Evolutionary conservation across 2,329 filamentous ascomycete species (phyloP), one percentile per base, ranked within the genome.

Genomic region (Zalaria sp.): DNA sequence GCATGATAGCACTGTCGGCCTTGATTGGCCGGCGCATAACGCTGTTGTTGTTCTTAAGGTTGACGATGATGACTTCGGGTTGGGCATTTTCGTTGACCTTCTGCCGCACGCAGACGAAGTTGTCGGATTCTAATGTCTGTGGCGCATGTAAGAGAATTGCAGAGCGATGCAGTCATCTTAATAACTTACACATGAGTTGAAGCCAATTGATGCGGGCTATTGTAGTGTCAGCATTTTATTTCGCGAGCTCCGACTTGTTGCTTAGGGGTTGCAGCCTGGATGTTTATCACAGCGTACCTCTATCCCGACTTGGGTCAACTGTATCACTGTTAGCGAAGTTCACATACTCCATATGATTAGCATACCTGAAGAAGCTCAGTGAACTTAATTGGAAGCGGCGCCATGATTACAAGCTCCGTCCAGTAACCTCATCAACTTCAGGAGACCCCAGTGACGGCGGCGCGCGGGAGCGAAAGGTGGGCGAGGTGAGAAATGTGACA

Each of bases 1-100:
- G 91, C 91, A 98, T 96, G 62, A 98, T 94, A 56, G 93, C 91
- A 77, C 88, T 96, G 69, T 98, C 91, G 58, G 91, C 91, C 72
- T 94, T 96, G 72, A 98, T 98, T 38, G 89, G 86, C 60, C 89
- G 79, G 57, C 84, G 82, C 54, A 86, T 91, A 62, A 95, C 79
- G 71, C 91, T 89, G 77, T 94, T 95, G 69, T 80, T 80, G 68
- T 95, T 93, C 68, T 96, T 95, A 60, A 98, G 81, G 66, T 98
- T 85, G 67, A 98, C 72, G 63, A 98, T 98, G 65, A 98, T 83
- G 51, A 98, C 89, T 67, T 95, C 88, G 50, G 88, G 84, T 55
- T 84, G 81, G 50, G 86, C 76, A 51, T 80, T 77, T 56, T 87
- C 83, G 61, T 76, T 81, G 64, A 88, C 82, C 71, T 93, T 89